Conservation (phyloP, 1,284 basidiomycete genomes). For the Ganoderma multipileum region DNA sequence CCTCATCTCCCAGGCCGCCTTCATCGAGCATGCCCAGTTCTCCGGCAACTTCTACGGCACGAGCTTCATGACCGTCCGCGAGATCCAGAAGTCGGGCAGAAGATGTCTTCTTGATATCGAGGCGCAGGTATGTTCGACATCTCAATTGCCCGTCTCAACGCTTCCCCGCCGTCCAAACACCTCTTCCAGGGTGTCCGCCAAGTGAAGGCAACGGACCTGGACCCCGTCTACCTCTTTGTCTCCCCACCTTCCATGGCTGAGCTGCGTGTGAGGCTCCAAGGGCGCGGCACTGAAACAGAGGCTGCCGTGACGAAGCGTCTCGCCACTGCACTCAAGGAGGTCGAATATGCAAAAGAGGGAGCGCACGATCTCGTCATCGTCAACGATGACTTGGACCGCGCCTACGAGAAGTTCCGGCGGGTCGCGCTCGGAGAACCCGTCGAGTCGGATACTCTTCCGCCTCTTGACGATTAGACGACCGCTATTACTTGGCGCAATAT, state of each 20-base stretch:
- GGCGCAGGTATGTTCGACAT: constrained; percentile 74
- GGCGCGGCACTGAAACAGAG: constrained; percentile 88
- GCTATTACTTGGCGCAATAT: constrained; percentile 6
- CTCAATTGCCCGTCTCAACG: constrained; percentile 4
- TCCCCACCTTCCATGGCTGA: constrained; percentile 82
- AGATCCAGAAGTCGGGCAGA: constrained; percentile 65
- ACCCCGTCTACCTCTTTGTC: constrained; percentile 94
- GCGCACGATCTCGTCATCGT: constrained; percentile 89
- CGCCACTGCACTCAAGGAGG: constrained; percentile 82
- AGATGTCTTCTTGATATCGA: constrained; percentile 98
- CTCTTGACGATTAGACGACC: constrained; percentile 56
- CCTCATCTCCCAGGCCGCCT: constrained; percentile 67
- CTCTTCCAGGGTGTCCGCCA: constrained; percentile 82
- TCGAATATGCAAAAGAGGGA: constrained; percentile 84
- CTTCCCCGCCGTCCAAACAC: constrained; percentile 28
- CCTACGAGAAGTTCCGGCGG: constrained; percentile 76
- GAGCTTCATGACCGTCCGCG: constrained; percentile 71
- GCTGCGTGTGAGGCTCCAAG: constrained; percentile 74
- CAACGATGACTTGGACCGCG: constrained; percentile 90
- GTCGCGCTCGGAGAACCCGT: constrained; percentile 74
- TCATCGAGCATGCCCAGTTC: constrained; percentile 86
- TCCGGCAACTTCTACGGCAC: constrained; percentile 96
- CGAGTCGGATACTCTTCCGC: constrained; percentile 61
- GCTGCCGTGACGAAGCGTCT: constrained; percentile 81
- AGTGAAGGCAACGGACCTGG: constrained; percentile 73